Base-by-base conservation (phyloP, 164 flowering plant species). In the Piper longum region DNA sequence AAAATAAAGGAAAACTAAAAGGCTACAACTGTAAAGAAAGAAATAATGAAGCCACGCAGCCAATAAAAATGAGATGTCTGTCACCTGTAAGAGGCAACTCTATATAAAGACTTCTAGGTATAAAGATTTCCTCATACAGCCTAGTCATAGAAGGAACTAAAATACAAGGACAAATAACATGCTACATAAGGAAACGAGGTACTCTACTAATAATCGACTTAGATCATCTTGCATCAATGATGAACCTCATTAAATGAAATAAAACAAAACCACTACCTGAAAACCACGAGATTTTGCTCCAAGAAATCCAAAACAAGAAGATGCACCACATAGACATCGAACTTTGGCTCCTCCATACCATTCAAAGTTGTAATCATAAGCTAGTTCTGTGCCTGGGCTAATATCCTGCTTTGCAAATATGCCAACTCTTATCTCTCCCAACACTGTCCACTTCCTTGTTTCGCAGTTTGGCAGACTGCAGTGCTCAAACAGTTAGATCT, bases 271-370 rank as follows among this genome's bases (percentile, higher is more conserved):
- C 40, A 57, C 66, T 26, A 85, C 98, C 95, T 83, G 95, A 69
- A 93, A 93, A 64, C 92, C 99, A 72, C 91, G 95, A 72, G 99
- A 93, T 70, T 87, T 93, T 62, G 99, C 99, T 66, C 99, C 99
- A 74, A 93, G 99, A 78, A 93, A 93, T 52, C 89, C 89, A 68
- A 89, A 82, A 79, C 99, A 90, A 72, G 66, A 72, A 41, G 80
- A 60, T 43, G 99, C 91, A 60, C 97, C 93, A 76, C 99, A 93
- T 12, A 86, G 88, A 76, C 99, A 93, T 43, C 96, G 99, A 68
- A 93, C 97, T 73, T 89, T 93, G 39, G 90, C 83, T 63, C 99
- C 99, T 42, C 97, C 99, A 79, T 80, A 90, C 99, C 99, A 93
- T 72, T 93, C 92, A 77, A 93, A 93, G 64, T 90, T 93, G 71